Conservation (phyloP, 495 filamentous ascomycete genomes). For the Oidiodendron maius region DNA sequence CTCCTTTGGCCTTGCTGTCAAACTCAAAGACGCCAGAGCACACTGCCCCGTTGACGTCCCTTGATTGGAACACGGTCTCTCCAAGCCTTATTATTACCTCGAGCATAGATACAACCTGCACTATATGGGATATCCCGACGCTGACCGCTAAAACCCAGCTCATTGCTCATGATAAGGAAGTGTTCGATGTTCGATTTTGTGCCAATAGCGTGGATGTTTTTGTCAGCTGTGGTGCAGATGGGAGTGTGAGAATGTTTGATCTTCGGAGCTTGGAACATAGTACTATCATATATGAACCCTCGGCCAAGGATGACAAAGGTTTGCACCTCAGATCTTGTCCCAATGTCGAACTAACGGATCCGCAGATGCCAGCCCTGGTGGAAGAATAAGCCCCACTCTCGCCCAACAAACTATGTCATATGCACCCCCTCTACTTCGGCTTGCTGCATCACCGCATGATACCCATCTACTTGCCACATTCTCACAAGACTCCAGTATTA, state of each 20-base stretch:
- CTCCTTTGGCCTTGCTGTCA: slow-evolving; percentile 85
- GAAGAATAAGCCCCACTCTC: slow-evolving; percentile 54
- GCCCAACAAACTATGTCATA: slow-evolving; percentile 71
- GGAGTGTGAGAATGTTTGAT: slow-evolving; percentile 98
- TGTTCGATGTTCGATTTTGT: slow-evolving; percentile 97
- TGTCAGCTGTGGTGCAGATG: slow-evolving; percentile 95
- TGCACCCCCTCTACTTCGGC: slow-evolving; percentile 77
- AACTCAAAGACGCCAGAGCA: slow-evolving; percentile 99
- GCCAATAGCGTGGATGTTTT: slow-evolving; percentile 95
- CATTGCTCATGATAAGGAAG: slow-evolving; percentile 98
- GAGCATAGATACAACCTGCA: slow-evolving; percentile 98
- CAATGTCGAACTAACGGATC: background rate
- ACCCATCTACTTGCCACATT: slow-evolving; percentile 94
- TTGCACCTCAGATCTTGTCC: slow-evolving; percentile 16
- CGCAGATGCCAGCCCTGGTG: slow-evolving; percentile 25
- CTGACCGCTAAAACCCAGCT: slow-evolving; percentile 97
- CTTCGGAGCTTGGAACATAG: slow-evolving; percentile 93
- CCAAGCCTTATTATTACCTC: slow-evolving; percentile 97
- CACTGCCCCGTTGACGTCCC: slow-evolving; percentile 88
- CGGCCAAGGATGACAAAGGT: slow-evolving; percentile 83
- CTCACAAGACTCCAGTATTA: slow-evolving; percentile 84
- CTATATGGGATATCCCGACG: slow-evolving; percentile 99
- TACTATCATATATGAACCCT: slow-evolving; percentile 98
- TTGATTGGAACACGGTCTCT: slow-evolving; percentile 97
- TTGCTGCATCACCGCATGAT: slow-evolving; percentile 94